A percentile compares a stretch with the other conserved stretches of the same genome.
These are phyloP conservation scores for Epithele typhae DNA, from an alignment of 768 basidiomycete species.

Conservation along the genomic window DNA sequence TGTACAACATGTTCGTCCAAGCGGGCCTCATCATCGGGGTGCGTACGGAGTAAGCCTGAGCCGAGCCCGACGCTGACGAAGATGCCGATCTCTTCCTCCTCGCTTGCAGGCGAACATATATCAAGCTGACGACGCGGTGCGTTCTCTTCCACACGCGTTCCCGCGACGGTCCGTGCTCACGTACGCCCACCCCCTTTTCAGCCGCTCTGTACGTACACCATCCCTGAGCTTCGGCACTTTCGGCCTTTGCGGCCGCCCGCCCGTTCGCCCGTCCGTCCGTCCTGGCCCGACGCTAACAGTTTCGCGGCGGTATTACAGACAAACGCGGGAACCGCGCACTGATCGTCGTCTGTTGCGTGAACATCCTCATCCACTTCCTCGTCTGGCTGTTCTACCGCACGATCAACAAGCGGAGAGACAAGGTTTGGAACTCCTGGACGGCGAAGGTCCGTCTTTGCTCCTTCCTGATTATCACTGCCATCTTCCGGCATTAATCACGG, in stretches of 20 bases:
- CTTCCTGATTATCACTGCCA: not conserved
- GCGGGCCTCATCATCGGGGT: constrained; percentile 44
- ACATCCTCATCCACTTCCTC: constrained; percentile 48
- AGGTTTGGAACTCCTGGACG: constrained; percentile 48
- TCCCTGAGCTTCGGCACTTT: too few species aligned
- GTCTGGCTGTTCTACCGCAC: constrained; percentile 54
- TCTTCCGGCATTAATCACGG: too few species aligned
- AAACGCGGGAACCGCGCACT: constrained; percentile 56
- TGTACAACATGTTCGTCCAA: constrained; percentile 69
- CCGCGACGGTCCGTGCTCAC: too few species aligned
- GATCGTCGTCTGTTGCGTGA: constrained; percentile 51
- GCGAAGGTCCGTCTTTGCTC: constrained; percentile 24
- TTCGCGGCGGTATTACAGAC: constrained; percentile 32
- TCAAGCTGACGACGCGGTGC: constrained; percentile 40
- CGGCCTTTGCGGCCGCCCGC: too few species aligned
- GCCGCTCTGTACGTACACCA: constrained; percentile 20
- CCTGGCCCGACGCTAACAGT: not conserved
- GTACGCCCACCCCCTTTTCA: constrained; percentile 9
- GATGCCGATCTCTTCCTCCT: too few species aligned
- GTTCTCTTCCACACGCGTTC: not conserved
- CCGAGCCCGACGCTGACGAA: too few species aligned
- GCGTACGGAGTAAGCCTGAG: too few species aligned
- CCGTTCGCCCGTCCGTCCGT: too few species aligned
- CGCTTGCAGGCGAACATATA: constrained; percentile 47
- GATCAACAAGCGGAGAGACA: constrained; percentile 46